Evolutionary conservation across 148 eudicot species (phyloP), one percentile per base, ranked within the genome.

Genomic region (Agrostemma githago): DNA sequence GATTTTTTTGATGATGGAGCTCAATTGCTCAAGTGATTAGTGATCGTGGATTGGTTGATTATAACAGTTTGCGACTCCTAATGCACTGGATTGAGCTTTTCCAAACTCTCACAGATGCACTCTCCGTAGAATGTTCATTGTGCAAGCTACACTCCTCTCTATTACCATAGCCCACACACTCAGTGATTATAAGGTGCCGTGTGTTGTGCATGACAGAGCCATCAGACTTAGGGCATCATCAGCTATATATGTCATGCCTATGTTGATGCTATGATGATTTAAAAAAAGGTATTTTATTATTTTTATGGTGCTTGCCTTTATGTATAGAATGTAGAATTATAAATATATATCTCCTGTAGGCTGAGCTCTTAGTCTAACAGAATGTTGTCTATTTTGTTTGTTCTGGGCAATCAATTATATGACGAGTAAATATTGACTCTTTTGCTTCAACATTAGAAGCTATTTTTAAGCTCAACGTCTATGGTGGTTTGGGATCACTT

Each of bases 211-310:
- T n/a, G 4, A 46, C 11, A 43, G 56, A 67, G 15, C 21, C 0
- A 46, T 54, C 56, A 0, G 54, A 44, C 19, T n/a, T 67, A 43
- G 56, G 53, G 54, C 14, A 43, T 44, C 71, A 8, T 54, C 71
- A 67, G 19, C 38, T 37, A 42, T 67, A 51, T 42, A 67, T 37
- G 44, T 67, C n/a, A 7, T 4, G 21, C 48, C 8, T 34, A 42
- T 4, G 71, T 34, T 44, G 71, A 67, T 43, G 71, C 56, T 17
- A 67, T 17, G 68, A 65, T 65, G 6, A 65, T 65, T 65, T 39
- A 65, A n/a, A 4, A 51, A 19, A 43, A 67, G 71, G 54, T 67
- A 67, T 67, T 67, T 51, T 51, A 51, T 51, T 51, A 51, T 3
- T 10, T 51, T 66, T 43, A 42, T 67, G 53, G 51, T 67, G 38